A percentile compares a stretch with the other conserved stretches of the same genome.
Evolutionary conservation across 2,329 filamentous ascomycete genomes (phyloP).

Genomic region (Hyphodiscus sp.): DNA sequence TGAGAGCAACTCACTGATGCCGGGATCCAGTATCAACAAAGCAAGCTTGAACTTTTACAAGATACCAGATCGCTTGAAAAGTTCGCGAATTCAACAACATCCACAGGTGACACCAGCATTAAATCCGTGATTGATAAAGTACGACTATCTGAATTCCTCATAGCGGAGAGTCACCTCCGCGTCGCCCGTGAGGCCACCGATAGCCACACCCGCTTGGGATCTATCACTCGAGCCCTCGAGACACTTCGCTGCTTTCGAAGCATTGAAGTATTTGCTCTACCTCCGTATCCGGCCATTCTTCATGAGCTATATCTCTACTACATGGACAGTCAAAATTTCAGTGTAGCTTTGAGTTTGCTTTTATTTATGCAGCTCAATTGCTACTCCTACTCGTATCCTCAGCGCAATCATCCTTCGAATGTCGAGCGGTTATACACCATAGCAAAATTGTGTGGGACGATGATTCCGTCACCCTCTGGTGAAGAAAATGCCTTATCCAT

Average conservation of each 20-base stretch:
- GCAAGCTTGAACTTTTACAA: no score
- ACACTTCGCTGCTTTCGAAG: not conserved
- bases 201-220: not conserved
- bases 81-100: no score
- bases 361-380: conserved; percentile 29
- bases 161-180: not conserved
- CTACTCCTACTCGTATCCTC: conserved; percentile 44
- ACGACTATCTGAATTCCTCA: no score
- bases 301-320: conserved; percentile 39
- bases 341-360: conserved; percentile 42
- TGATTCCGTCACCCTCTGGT: conserved; percentile 11
- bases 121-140: no score
- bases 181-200: not conserved
- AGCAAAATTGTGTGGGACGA: conserved; percentile 45
- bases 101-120: no score
- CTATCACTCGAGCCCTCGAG: not conserved
- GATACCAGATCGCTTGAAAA: no score
- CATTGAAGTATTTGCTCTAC: conserved; percentile 8
- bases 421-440: conserved; percentile 46
- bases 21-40: no score
- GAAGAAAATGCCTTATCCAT: not conserved
- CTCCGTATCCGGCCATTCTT: conserved; percentile 31
- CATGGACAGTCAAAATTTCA: conserved; percentile 38
- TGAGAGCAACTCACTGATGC: not conserved
- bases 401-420: conserved; percentile 44